Base-by-base conservation (phyloP, 495 filamentous ascomycete genomes). In the Aspergillus indologenus region DNA sequence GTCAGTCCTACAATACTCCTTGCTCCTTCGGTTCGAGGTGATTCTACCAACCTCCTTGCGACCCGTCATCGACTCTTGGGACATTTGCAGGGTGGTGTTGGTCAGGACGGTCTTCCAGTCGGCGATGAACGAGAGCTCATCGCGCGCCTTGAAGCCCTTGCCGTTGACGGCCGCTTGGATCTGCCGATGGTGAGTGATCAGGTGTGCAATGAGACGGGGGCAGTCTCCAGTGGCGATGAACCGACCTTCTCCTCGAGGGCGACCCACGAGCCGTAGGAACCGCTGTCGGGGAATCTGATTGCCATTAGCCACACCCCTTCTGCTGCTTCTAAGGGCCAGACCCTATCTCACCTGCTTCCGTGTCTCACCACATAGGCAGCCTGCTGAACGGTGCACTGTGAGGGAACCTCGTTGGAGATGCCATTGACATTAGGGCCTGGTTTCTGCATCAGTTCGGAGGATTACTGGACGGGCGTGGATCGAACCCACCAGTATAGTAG, bases 321-420 rank as follows among this genome's bases (percentile, higher is more conserved):
- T 3, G 4, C 26, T 29, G 11, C 1, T 48, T 24, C n/a, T n/a
- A n/a, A n/a, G n/a, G n/a, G 9, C 18, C 20, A 48, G 6, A 19
- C 9, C 26, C 9, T 29, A 31, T 18, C 47, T 26, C 77, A 85
- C 53, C 83, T 70, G 60, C 79, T 83, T 19, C 83, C 83, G 62
- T 85, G 83, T 53, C 83, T 77, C 24, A 77, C 74, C 31, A 81
- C 62, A 60, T 82, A 85, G 23, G 77, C 76, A 21, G 76, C 81
- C 58, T 80, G 77, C 46, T 83, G 76, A n/a, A 85, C 78, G 6
- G 71, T 70, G 58, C 83, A 86, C 34, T 72, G 71, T 15, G 75
- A 65, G 19, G 83, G 81, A 24, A 80, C 68, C 15, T 74, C 69
- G 29, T 75, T 68, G 2, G 73, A 72, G 45, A 84, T 79, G 6